Base-by-base conservation (phyloP, 805 yeast species). In the Cyberlindnera xishuangbannaensis region DNA sequence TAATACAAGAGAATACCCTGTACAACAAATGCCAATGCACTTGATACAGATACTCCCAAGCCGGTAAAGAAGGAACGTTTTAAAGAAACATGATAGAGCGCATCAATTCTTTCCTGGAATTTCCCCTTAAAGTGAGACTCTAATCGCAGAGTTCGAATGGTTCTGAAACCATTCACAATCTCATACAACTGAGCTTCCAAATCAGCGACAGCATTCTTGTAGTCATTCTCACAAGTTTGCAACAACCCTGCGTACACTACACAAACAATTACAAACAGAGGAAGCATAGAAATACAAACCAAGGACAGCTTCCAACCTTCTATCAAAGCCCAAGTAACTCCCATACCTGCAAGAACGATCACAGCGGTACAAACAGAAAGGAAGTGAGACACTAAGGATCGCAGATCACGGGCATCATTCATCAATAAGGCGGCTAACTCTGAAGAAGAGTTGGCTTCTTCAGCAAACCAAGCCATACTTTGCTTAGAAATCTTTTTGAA, bases 281-380 rank as follows among this genome's bases (percentile, higher is more conserved):
- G 94, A 11, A 83, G 67, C 54, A 87, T 65, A 0, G 95, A 69
- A 9, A 88, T 47, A 2, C 95, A 94, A 2, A 85, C 92, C 8
- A 90, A 59, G 2, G 96, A 73, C 26, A 92, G 60, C 48, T 80
- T 83, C 97, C 97, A 92, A 0, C 96, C 95, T 9, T 68, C 53
- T 0, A 67, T 68, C 2, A 86, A 41, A 0, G 96, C 77, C 97
- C 97, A 92, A 6, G 75, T 61, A 5, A 78, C 41, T 4, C 96
- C 94, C 18, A 76, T 56, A 0, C 63, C 24, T 0, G 81, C 61
- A 30, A 86, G 65, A 0, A 76, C 61, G 3, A 71, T 31, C 25
- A 83, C 67, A 9, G 79, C 71, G 1, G 75, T 45, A 0, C 75
- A 27, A 0, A 78, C 67, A 8, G 78, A 64, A 19, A 84, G 51